Base-by-base conservation (phyloP, 1,284 basidiomycete species). In the Exobasidium rhododendri region DNA sequence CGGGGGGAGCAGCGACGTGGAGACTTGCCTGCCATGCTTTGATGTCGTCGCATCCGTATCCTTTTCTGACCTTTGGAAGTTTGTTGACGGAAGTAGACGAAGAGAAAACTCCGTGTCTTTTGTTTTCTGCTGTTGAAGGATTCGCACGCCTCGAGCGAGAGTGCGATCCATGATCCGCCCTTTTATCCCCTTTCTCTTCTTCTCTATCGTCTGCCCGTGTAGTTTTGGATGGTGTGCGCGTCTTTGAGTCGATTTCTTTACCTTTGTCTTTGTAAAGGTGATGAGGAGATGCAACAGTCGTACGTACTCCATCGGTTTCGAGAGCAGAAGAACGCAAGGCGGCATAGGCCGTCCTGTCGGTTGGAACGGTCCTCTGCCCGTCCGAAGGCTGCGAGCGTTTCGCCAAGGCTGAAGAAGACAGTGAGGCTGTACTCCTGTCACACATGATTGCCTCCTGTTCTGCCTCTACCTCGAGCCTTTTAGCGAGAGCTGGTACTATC, bases 401-500 rank as follows among this genome's bases (percentile, higher is more conserved):
- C n/a, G n/a, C n/a, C n/a, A n/a, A n/a, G n/a, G n/a, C n/a, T n/a
- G n/a, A n/a, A n/a, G n/a, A n/a, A n/a, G n/a, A n/a, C n/a, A n/a
- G n/a, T n/a, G n/a, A n/a, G n/a, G n/a, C n/a, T n/a, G n/a, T n/a
- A n/a, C n/a, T n/a, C n/a, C n/a, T n/a, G n/a, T n/a, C n/a, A n/a
- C n/a, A n/a, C 50, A 52, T 28, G 5, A n/a, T 28, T 4, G 50
- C 50, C 26, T 52, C 50, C 13, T 52, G 20, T 28, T n/a, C 50
- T n/a, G 17, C 50, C 29, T 52, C 50, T 3, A 14, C 2, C 26
- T 52, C 50, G 29, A 73, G 60, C 40, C 69, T 68, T 52, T 67
- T 68, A 0, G 66, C 61, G 17, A 70, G 54, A 0, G 70, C 70
- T 11, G 70, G 70, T 1, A 73, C 70, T 0, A 73, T 61, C 32